Evolutionary conservation across 2,329 filamentous ascomycete species (phyloP).

Genomic region (Ceratocystis albifundus): DNA sequence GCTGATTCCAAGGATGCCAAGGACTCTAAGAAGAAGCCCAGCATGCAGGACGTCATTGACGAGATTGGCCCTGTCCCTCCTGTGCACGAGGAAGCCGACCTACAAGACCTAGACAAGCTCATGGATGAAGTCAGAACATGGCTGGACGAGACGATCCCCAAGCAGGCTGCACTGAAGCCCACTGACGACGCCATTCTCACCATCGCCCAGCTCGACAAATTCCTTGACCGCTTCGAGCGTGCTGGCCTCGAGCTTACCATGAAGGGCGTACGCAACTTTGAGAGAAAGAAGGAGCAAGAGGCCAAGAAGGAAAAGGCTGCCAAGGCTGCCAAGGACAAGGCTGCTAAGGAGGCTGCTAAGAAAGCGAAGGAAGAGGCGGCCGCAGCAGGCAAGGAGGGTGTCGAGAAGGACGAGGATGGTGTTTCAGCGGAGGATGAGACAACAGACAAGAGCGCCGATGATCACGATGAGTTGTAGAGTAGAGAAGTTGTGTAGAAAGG

Average conservation of each 20-base stretch:
- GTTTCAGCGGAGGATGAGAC: constrained; percentile 28
- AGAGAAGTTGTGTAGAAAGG: too few species aligned
- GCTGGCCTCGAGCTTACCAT: constrained; percentile 58
- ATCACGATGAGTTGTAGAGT: constrained; percentile 26
- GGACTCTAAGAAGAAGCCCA: constrained; percentile 30
- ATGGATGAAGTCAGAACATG: constrained; percentile 56
- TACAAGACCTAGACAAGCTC: constrained; percentile 51
- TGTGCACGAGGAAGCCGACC: constrained; percentile 61
- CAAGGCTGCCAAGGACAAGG: constrained; percentile 34
- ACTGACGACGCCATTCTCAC: constrained; percentile 66
- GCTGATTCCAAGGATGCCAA: constrained; percentile 42
- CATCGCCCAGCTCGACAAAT: constrained; percentile 57
- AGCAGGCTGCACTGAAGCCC: constrained; percentile 57
- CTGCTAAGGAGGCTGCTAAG: constrained; percentile 31
- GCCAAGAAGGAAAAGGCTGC: constrained; percentile 37
- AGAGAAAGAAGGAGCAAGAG: constrained; percentile 37
- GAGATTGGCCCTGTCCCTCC: constrained; percentile 47
- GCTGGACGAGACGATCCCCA: constrained; percentile 59
- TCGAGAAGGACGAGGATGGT: constrained; percentile 23
- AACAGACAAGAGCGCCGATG: constrained; percentile 36
- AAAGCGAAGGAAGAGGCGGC: constrained; percentile 32
- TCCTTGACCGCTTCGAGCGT: constrained; percentile 60
- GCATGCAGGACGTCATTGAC: constrained; percentile 36
- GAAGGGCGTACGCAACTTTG: constrained; percentile 51
- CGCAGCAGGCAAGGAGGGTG: constrained; percentile 32